Evolutionary conservation across 1,284 basidiomycete genomes (phyloP).

Genomic region (Cryptococcus wingfieldii): DNA sequence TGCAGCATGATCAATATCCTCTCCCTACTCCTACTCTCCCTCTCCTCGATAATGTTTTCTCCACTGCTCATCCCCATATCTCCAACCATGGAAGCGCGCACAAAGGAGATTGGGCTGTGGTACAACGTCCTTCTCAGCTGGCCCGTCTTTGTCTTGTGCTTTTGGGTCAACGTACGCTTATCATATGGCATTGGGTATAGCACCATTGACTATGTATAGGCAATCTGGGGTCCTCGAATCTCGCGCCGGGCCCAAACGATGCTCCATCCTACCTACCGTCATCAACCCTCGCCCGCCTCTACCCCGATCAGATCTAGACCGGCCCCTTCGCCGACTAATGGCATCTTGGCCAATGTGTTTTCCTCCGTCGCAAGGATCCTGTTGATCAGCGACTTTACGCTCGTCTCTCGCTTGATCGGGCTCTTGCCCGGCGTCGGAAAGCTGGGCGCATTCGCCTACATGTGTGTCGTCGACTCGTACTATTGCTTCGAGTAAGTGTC

Average conservation of each 20-base stretch:
- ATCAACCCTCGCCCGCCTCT: conserved; percentile 26
- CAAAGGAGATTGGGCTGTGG: conserved; percentile 41
- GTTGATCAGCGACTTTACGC: conserved; percentile 46
- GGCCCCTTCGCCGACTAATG: not conserved
- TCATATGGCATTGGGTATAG: not conserved
- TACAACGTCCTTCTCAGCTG: conserved; percentile 46
- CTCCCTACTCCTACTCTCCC: conserved; percentile 41
- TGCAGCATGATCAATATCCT: conserved; percentile 47
- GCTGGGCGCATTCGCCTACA: conserved; percentile 32
- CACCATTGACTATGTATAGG: conserved; percentile 12
- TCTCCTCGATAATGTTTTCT: conserved; percentile 41
- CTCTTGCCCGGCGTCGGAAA: conserved; percentile 42
- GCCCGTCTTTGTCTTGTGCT: conserved; percentile 46
- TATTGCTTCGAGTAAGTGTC: conserved; percentile 48
- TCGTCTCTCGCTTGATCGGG: conserved; percentile 38
- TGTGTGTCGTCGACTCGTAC: conserved; percentile 46
- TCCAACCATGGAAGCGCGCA: conserved; percentile 15
- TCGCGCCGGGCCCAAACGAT: conserved; percentile 41
- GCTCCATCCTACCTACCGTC: conserved; percentile 44
- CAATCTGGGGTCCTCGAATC: conserved; percentile 43
- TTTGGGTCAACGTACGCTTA: conserved; percentile 44
- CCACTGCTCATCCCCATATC: conserved; percentile 25
- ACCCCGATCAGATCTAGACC: conserved; percentile 9
- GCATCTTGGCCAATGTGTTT: conserved; percentile 21
- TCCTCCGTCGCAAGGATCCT: conserved; percentile 34